Conservation (phyloP, 2,329 filamentous ascomycete species). For the Byssoonygena ceratinophila region DNA sequence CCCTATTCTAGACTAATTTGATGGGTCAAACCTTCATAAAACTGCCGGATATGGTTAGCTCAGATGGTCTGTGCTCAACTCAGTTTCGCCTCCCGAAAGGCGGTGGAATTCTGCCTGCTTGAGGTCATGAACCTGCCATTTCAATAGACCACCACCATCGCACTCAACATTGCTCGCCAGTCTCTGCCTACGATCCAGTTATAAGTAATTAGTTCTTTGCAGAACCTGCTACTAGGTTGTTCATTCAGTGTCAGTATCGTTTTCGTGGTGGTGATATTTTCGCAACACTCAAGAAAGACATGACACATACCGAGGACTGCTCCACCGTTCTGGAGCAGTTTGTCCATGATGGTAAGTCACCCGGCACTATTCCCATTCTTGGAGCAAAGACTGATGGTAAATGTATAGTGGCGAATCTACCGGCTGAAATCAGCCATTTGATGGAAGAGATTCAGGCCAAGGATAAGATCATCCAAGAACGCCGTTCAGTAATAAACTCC, state of each 20-base stretch:
- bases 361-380: neutral
- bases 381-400: conserved; percentile 11
- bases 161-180: neutral
- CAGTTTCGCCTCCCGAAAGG: neutral
- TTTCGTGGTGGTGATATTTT: neutral
- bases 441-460: conserved; percentile 59
- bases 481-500: conserved; percentile 45
- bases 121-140: neutral
- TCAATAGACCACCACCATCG: neutral
- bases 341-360: conserved; percentile 48
- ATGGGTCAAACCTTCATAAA: neutral
- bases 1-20: neutral
- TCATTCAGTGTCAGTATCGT: neutral
- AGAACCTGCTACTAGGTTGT: no score
- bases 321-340: conserved; percentile 56
- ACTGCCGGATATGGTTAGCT: neutral
- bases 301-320: conserved; percentile 49
- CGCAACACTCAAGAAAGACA: conserved; percentile 17
- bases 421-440: conserved; percentile 54
- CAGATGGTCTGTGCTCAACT: neutral
- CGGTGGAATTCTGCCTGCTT: conserved; percentile 4
- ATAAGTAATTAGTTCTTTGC: no score
- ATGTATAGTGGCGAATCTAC: conserved; percentile 43
- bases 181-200: no score
- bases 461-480: conserved; percentile 50